Base-by-base conservation (phyloP, 768 basidiomycete species). In the Trametes meyenii region DNA sequence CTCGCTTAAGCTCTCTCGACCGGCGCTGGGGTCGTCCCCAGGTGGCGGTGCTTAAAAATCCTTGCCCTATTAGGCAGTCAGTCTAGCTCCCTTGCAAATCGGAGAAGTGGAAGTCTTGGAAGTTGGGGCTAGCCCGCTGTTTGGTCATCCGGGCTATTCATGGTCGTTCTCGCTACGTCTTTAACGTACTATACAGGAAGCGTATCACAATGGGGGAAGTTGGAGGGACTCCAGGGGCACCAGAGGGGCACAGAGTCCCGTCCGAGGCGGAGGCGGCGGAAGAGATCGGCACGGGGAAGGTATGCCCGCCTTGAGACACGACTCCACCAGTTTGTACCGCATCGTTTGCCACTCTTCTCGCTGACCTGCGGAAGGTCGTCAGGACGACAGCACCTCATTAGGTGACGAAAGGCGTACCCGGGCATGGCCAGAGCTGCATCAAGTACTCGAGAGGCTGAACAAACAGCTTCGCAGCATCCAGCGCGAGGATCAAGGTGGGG, bases 371-470 rank as follows among this genome's bases (percentile, higher is more conserved):
- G 2, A 8, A 35, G 23, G 12, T 13, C 11, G 17, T 43, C 38
- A 43, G 39, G 24, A 2, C 21, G 17, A 23, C 16, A 19, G 17
- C 24, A 29, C 16, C 14, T 13, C 4, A 12, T 2, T 11, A 24
- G 14, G 12, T 6, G 24, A 38, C 7, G 8, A 38, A 23, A 16
- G 29, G 71, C 76, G 67, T 67, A 87, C 87, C 81, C 54, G 74
- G 66, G 68, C 85, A 88, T 0, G 88, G 88, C 86, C 87, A 88
- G 49, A 88, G 67, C 4, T 78, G 75, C 45, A 81, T 81, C 59
- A 88, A 70, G 69, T 85, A 86, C 66, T 89, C 84, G 40, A 85
- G 76, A 5, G 83, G 82, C 26, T 80, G 77, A 38, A 88, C 69
- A 12, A 89, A 74, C 6, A 83, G 78, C 65, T 82, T 83, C 60